These are phyloP conservation scores for Adiantum capillusveneris DNA, from an alignment of 75 land plant genomes.

Conservation along the genomic window DNA sequence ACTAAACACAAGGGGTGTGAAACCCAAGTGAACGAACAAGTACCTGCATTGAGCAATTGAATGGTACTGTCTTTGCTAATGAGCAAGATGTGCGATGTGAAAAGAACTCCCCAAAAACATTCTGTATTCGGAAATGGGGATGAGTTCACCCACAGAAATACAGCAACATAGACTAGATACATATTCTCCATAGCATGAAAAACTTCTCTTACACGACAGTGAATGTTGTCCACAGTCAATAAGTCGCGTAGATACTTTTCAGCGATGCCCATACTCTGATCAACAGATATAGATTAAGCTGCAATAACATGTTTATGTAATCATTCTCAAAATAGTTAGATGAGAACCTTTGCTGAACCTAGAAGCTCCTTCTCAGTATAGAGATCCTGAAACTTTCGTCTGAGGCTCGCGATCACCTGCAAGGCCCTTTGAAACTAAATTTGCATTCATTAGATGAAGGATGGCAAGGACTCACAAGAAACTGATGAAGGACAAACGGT, in stretches of 20 bases:
- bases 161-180: background rate
- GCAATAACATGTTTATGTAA: no score
- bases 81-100: background rate
- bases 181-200: background rate
- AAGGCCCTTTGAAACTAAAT: no score
- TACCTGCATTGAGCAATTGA: background rate
- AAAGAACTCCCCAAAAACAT: background rate
- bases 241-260: background rate
- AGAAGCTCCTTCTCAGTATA: no score
- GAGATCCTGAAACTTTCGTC: no score
- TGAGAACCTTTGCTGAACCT: no score
- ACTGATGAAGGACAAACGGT: no score
- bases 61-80: background rate
- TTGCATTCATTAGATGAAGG: no score
- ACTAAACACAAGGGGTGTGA: background rate
- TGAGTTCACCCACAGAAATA: background rate
- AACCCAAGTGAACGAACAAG: background rate
- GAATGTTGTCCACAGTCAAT: background rate
- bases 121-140: background rate
- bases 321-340: no score
- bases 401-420: no score
- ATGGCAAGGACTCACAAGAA: no score
- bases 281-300: no score
- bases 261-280: slow-evolving; percentile 1
- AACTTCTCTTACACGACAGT: background rate